Conservation (phyloP, 306 rosid species). For the Coriaria nepalensis region DNA sequence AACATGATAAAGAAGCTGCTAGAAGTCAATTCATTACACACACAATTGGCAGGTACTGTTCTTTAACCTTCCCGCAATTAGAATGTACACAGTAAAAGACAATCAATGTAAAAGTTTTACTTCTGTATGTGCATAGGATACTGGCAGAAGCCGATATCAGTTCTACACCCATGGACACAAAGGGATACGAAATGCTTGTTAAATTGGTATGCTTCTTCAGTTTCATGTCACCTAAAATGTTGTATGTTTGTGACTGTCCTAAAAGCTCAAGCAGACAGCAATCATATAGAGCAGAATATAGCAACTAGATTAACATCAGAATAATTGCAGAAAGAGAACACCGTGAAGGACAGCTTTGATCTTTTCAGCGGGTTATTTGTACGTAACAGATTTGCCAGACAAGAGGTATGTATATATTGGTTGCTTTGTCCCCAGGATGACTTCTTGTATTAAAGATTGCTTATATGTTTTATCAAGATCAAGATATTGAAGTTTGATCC, state of each 20-base stretch:
- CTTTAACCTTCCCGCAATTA: not conserved
- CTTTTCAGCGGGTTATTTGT: slow-evolving; percentile 37
- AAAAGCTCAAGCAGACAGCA: too few relatives aligned
- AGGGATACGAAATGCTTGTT: slow-evolving; percentile 36
- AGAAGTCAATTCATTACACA: slow-evolving; percentile 56
- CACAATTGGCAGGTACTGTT: slow-evolving; percentile 46
- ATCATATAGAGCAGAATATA: too few relatives aligned
- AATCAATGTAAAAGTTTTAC: slow-evolving; percentile 7
- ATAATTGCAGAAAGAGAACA: slow-evolving; percentile 40
- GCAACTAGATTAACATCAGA: slow-evolving; percentile 4
- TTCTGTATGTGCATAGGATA: slow-evolving; percentile 18
- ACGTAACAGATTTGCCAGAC: slow-evolving; percentile 43
- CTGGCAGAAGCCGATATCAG: slow-evolving; percentile 37
- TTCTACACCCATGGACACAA: slow-evolving; percentile 41
- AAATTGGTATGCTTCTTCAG: slow-evolving; percentile 24
- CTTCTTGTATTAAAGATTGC: too few relatives aligned
- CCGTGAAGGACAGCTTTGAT: slow-evolving; percentile 32
- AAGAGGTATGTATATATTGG: slow-evolving; percentile 33
- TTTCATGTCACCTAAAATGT: too few relatives aligned
- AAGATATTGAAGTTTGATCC: too few relatives aligned
- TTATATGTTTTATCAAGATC: too few relatives aligned
- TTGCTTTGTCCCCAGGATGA: too few relatives aligned
- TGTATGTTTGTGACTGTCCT: too few relatives aligned
- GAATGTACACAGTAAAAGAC: not conserved
- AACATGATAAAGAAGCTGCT: slow-evolving; percentile 53